phyloP scores from a whole-genome alignment of 129 eudicot species.

The Centaurea solstitialis region DNA sequence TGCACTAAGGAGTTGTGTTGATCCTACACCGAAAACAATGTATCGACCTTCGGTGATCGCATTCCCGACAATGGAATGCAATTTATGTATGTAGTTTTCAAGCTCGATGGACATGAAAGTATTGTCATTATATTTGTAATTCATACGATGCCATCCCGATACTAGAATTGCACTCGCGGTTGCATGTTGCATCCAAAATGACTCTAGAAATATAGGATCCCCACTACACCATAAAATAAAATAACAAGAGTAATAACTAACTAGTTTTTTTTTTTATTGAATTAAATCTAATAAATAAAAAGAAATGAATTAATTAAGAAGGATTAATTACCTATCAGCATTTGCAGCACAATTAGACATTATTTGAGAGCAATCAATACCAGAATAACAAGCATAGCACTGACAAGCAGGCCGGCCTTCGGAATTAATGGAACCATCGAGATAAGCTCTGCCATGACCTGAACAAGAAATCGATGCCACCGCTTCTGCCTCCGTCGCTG shows the following conservation, averaged over 20 bases:
- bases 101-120: conserved; percentile 39
- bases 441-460: conserved; percentile 73
- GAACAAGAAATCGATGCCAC: conserved; percentile 67
- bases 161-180: conserved; percentile 52
- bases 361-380: conserved; percentile 53
- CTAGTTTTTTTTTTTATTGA: too few relatives aligned
- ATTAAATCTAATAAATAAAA: too few relatives aligned
- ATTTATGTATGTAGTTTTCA: conserved; percentile 42
- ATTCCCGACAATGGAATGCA: conserved; percentile 56
- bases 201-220: conserved; percentile 68
- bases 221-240: conserved; percentile 52
- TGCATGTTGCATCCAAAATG: conserved; percentile 74
- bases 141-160: conserved; percentile 90
- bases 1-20: conserved; percentile 65
- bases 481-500: conserved; percentile 71
- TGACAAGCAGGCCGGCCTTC: conserved; percentile 63
- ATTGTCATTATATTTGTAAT: conserved; percentile 40
- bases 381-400: conserved; percentile 60
- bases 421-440: conserved; percentile 46
- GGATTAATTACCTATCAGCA: conserved; percentile 44
- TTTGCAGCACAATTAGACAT: conserved; percentile 47
- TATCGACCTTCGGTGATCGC: conserved; percentile 57
- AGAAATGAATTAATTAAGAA: too few relatives aligned
- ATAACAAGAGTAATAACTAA: background rate
- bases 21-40: conserved; percentile 59